Evolutionary conservation across 805 yeast genomes (phyloP).

Genomic region (Peterozyma toletana): DNA sequence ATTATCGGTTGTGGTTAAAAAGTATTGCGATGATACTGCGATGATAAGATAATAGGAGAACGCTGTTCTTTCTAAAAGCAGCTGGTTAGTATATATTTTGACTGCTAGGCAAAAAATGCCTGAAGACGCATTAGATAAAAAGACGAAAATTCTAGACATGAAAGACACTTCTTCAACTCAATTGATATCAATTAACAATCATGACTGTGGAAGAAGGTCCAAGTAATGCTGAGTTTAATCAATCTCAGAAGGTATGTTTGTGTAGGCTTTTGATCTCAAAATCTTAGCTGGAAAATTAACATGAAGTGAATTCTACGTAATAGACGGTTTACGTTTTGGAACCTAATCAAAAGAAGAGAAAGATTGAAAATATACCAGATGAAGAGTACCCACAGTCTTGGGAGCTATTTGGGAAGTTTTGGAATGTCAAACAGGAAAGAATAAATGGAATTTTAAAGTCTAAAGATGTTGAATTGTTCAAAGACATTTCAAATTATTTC

Average conservation of each 20-base stretch:
- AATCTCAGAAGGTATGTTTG: conserved; percentile 20
- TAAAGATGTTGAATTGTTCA: conserved; percentile 27
- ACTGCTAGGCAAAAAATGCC: no score
- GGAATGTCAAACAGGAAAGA: conserved; percentile 23
- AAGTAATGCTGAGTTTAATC: neutral
- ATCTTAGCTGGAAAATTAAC: neutral
- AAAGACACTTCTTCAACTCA: no score
- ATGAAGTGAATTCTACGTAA: neutral
- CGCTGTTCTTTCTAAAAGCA: no score
- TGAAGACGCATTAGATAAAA: no score
- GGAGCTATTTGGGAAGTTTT: conserved; percentile 31
- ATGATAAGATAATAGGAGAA: no score
- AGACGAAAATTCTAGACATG: no score
- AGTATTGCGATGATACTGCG: neutral
- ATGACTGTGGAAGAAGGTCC: no score
- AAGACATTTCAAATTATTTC: conserved; percentile 20
- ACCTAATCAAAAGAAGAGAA: conserved; percentile 23
- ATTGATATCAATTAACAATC: no score
- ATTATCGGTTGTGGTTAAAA: neutral
- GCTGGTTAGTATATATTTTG: no score
- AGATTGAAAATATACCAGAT: conserved; percentile 11
- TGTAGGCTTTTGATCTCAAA: neutral
- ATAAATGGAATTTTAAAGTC: conserved; percentile 22
- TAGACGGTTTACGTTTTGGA: conserved; percentile 9
- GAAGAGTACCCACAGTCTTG: conserved; percentile 30